Evolutionary conservation across 2,329 filamentous ascomycete species (phyloP).

Genomic region (Aspergillus sp.): DNA sequence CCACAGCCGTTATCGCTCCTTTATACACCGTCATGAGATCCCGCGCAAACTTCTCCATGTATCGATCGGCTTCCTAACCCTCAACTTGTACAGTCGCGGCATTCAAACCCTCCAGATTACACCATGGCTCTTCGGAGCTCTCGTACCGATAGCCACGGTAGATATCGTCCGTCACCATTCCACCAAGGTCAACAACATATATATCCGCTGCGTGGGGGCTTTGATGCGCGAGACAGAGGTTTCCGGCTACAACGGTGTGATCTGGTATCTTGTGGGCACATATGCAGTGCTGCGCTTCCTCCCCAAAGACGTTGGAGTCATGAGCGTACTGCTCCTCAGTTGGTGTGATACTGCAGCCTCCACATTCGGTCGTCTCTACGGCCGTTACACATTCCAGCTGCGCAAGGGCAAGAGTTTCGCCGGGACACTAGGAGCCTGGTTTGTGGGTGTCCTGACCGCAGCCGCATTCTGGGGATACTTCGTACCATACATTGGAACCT

Average conservation of each 20-base stretch:
- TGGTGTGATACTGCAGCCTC: constrained; percentile 98
- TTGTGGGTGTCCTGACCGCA: constrained; percentile 80
- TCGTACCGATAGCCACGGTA: constrained; percentile 79
- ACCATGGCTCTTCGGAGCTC: constrained; percentile 75
- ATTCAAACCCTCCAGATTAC: constrained; percentile 76
- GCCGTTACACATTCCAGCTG: constrained; percentile 82
- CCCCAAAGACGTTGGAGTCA: constrained; percentile 88
- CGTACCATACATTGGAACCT: constrained; percentile 67
- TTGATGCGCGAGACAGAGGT: constrained; percentile 98
- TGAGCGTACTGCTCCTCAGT: constrained; percentile 85
- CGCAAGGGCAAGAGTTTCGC: constrained; percentile 88
- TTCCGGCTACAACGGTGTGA: constrained; percentile 91
- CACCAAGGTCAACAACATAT: constrained; percentile 78
- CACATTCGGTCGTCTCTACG: constrained; percentile 88
- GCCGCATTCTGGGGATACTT: constrained; percentile 86
- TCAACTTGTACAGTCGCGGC: constrained; percentile 80
- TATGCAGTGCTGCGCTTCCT: constrained; percentile 84
- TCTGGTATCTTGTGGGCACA: constrained; percentile 90
- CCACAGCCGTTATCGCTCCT: constrained; percentile 84
- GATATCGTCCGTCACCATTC: constrained; percentile 84
- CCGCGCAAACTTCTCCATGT: constrained; percentile 91
- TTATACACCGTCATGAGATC: constrained; percentile 96
- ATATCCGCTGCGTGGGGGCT: constrained; percentile 80
- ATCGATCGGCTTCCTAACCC: constrained; percentile 91
- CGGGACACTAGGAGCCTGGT: constrained; percentile 79